phyloP scores from a whole-genome alignment of 2,329 filamentous ascomycete species.

The Helminthosporium solani region DNA sequence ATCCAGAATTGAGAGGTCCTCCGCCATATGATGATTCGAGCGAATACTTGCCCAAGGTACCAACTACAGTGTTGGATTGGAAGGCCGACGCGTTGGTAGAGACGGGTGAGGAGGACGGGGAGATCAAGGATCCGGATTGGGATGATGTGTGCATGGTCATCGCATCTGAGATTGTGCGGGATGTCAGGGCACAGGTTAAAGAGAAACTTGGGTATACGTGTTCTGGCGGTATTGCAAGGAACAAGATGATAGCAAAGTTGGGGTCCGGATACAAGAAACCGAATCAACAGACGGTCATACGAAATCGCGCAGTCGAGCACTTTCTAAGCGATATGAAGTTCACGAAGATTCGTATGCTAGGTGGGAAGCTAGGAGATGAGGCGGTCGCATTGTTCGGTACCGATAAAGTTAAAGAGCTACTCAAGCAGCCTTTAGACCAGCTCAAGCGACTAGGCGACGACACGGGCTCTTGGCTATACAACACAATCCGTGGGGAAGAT shows the following conservation, averaged over 20 bases:
- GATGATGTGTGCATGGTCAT: constrained; percentile 87
- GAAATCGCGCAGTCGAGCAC: constrained; percentile 74
- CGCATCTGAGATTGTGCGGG: constrained; percentile 83
- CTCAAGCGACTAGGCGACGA: constrained; percentile 79
- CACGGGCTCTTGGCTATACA: constrained; percentile 81
- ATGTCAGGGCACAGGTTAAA: constrained; percentile 68
- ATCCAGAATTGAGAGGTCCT: constrained; percentile 67
- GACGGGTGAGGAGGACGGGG: constrained; percentile 69
- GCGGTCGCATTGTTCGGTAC: constrained; percentile 79
- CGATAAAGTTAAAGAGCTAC: constrained; percentile 73
- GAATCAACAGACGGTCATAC: constrained; percentile 89
- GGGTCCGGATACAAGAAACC: constrained; percentile 92
- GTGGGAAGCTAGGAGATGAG: constrained; percentile 89
- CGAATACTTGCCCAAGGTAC: constrained; percentile 71
- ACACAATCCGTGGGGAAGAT: constrained; percentile 82
- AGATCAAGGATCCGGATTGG: constrained; percentile 87
- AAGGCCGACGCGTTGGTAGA: constrained; percentile 78
- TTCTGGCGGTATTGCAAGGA: constrained; percentile 82
- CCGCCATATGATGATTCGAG: constrained; percentile 72
- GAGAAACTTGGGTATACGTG: constrained; percentile 81
- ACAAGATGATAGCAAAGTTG: constrained; percentile 94
- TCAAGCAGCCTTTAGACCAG: constrained; percentile 70
- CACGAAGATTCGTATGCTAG: constrained; percentile 92
- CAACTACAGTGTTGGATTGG: constrained; percentile 77
- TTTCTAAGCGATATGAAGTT: constrained; percentile 88